Base-by-base conservation (phyloP, 2,329 filamentous ascomycete genomes). In the Dactylellina parvicollis region DNA sequence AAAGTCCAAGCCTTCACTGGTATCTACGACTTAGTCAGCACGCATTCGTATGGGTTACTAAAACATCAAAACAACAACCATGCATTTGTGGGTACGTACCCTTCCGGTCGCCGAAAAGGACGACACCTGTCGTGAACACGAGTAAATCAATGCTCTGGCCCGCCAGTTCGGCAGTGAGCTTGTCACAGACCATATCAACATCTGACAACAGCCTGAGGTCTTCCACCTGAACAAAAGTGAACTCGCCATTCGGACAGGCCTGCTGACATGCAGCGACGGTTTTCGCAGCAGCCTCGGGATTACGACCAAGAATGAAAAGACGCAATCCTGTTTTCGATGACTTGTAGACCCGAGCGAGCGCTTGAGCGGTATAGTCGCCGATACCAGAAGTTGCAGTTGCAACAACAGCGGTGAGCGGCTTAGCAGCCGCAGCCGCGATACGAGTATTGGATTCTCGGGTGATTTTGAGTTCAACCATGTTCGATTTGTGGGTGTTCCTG, bases 141-240 rank as follows among this genome's bases (percentile, higher is more conserved):
- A 82, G 47, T n/a, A 79, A 65, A 75, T 81, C 80, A 10, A 81
- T 52, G 54, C 78, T 78, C n/a, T 78, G 40, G 12, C 75, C 70
- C 24, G 75, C 64, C 57, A 81, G 80, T 22, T 76, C 44, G 18
- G 66, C 57, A 4, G 74, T 74, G 22, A 81, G 77, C 28, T 79
- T 74, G 0, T 57, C 59, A 36, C 76, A 79, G 4, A 78, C 75
- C 5, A 42, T 64, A 57, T 81, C 79, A 1, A 81, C 79, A 14
- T 80, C 77, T n/a, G 74, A 76, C 22, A 81, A 69, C 30, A 81
- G 54, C 2, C 79, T 73, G n/a, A 80, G 50, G 52, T 81, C 79
- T 7, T 75, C 38, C 0, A 70, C 78, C 44, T 78, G 61, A 2
- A 81, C 64, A 54, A 80, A 81, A 3, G 67, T 71, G 77, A 79